A percentile compares a stretch with the other conserved stretches of the same genome.
phyloP scores from a whole-genome alignment of 768 basidiomycete genomes.

The Aureoboletus auriporus region DNA sequence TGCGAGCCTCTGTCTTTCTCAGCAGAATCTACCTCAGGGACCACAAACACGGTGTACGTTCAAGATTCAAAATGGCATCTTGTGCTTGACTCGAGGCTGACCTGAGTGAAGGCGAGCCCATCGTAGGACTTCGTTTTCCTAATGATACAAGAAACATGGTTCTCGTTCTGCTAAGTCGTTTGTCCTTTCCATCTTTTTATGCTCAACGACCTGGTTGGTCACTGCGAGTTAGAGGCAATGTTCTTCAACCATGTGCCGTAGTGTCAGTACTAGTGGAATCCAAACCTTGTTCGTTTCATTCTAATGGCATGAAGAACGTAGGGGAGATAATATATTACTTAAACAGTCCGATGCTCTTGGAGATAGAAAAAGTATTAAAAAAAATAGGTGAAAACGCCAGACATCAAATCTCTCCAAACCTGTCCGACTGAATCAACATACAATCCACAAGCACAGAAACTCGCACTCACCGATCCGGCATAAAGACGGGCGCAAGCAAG shows the following conservation, averaged over 20 bases:
- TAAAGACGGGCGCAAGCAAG: constrained; percentile 79
- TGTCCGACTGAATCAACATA: constrained; percentile 7
- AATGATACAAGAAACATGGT: too few relatives aligned
- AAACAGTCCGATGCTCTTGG: not conserved
- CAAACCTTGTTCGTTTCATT: too few relatives aligned
- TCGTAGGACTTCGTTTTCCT: not conserved
- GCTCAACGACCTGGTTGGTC: too few relatives aligned
- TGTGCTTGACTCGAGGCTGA: constrained; percentile 1
- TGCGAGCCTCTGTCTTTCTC: not conserved
- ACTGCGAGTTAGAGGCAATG: too few relatives aligned
- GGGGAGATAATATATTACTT: not conserved
- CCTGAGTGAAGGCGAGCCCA: not conserved
- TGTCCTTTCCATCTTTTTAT: too few relatives aligned
- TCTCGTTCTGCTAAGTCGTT: too few relatives aligned
- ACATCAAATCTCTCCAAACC: constrained; percentile 24
- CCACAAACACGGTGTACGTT: constrained; percentile 39
- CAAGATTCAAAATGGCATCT: constrained; percentile 33
- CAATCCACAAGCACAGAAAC: not conserved
- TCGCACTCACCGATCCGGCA: constrained; percentile 77
- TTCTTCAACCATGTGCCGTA: too few relatives aligned
- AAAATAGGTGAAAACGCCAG: not conserved
- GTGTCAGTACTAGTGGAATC: too few relatives aligned
- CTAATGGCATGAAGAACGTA: not conserved
- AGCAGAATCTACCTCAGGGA: constrained; percentile 22
- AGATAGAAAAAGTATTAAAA: not conserved